phyloP scores from a whole-genome alignment of 352 stramenopile species.

The Phytophthora brassicae region DNA sequence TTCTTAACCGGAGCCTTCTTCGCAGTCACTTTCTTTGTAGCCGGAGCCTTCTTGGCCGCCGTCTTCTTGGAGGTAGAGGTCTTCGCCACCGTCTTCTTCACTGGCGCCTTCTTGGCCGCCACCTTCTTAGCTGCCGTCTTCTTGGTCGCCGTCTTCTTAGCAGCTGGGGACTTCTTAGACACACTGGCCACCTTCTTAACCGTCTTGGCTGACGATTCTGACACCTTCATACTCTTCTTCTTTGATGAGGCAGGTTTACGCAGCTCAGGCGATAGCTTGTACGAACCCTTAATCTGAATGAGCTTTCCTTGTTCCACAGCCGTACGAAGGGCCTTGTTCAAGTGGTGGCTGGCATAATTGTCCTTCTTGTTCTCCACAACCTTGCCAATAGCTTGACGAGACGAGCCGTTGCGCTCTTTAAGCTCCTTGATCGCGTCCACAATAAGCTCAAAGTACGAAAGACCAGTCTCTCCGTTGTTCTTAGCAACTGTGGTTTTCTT shows the following conservation, averaged over 20 bases:
- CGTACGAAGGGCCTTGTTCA: slow-evolving; percentile 91
- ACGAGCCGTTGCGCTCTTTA: slow-evolving; percentile 93
- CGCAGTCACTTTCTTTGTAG: slow-evolving; percentile 41
- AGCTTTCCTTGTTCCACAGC: slow-evolving; percentile 87
- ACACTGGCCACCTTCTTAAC: slow-evolving; percentile 49
- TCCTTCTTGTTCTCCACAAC: slow-evolving; percentile 83
- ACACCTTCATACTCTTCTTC: slow-evolving; percentile 70
- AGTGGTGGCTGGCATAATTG: slow-evolving; percentile 80
- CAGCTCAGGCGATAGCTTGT: slow-evolving; percentile 72
- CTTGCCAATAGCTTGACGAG: slow-evolving; percentile 90
- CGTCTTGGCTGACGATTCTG: slow-evolving; percentile 46
- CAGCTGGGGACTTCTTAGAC: slow-evolving; percentile 45
- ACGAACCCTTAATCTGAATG: slow-evolving; percentile 85
- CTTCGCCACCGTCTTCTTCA: slow-evolving; percentile 59
- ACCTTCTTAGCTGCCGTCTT: slow-evolving; percentile 60
- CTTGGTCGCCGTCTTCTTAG: slow-evolving; percentile 74
- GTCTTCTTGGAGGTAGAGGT: slow-evolving; percentile 67
- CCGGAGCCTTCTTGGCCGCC: slow-evolving; percentile 59
- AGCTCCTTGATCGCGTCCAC: slow-evolving; percentile 89
- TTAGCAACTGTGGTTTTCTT: slow-evolving; percentile 46
- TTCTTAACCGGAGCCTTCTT: slow-evolving; percentile 67
- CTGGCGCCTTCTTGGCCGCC: slow-evolving; percentile 57
- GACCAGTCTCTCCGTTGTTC: slow-evolving; percentile 42
- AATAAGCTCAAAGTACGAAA: slow-evolving; percentile 90
- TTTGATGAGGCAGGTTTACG: slow-evolving; percentile 65